phyloP scores from a whole-genome alignment of 768 basidiomycete genomes.

The Leucocoprinus leucothites region DNA sequence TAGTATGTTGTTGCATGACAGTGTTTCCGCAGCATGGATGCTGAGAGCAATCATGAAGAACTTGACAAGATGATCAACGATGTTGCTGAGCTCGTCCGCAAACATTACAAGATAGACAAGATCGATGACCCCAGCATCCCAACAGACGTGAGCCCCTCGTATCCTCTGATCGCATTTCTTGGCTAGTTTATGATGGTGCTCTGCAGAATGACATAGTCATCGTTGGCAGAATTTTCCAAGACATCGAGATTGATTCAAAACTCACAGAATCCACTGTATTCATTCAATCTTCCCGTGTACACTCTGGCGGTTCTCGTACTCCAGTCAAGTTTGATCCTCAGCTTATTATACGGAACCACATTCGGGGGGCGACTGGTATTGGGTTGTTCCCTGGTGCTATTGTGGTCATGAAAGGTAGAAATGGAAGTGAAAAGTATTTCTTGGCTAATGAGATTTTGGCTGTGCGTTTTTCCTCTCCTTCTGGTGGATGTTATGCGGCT shows the following conservation, averaged over 20 bases:
- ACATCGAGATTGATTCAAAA: conserved; percentile 64
- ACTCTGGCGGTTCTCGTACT: conserved; percentile 63
- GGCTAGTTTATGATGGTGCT: neutral
- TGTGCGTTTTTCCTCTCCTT: conserved; percentile 42
- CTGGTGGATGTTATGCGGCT: neutral
- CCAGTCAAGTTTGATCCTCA: conserved; percentile 67
- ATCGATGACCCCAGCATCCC: conserved; percentile 66
- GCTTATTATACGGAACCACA: conserved; percentile 62
- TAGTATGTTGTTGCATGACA: conserved; percentile 40
- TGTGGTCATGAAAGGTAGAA: conserved; percentile 81
- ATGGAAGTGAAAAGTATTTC: conserved; percentile 89
- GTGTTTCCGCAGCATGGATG: neutral
- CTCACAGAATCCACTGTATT: conserved; percentile 71
- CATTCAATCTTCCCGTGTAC: conserved; percentile 82
- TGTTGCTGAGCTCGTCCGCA: conserved; percentile 68
- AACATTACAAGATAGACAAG: conserved; percentile 69
- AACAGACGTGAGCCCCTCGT: conserved; percentile 34
- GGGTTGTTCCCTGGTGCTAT: conserved; percentile 90
- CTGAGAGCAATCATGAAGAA: conserved; percentile 33
- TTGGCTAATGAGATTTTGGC: conserved; percentile 76
- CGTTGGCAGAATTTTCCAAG: conserved; percentile 72
- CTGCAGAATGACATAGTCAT: conserved; percentile 60
- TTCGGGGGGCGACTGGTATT: conserved; percentile 58
- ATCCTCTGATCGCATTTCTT: conserved; percentile 1
- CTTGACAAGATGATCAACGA: conserved; percentile 90